Evolutionary conservation across 2,329 filamentous ascomycete species (phyloP).

Genomic region (Immersiporthe knoxdaviesiana): DNA sequence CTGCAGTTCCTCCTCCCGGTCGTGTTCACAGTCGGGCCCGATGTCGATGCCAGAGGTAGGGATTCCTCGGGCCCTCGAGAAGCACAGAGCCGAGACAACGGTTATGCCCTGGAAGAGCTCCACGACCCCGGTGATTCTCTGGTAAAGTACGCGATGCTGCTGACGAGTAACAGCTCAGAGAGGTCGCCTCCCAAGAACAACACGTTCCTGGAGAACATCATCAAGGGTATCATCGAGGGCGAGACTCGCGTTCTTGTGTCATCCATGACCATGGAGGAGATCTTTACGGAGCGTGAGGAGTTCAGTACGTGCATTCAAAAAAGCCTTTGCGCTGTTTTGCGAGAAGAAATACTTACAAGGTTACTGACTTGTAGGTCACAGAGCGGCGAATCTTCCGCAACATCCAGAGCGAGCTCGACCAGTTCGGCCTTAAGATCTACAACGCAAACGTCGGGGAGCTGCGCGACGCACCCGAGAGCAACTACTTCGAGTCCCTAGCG

Average conservation of each 20-base stretch:
- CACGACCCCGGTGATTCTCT: conserved; percentile 63
- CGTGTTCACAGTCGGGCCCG: conserved; percentile 83
- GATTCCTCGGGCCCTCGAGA: conserved; percentile 38
- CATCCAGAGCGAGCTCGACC: conserved; percentile 77
- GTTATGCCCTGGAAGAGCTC: conserved; percentile 46
- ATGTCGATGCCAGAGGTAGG: conserved; percentile 64
- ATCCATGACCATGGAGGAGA: conserved; percentile 91
- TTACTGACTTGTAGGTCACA: background rate
- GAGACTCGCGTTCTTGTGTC: conserved; percentile 83
- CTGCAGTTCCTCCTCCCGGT: conserved; percentile 80
- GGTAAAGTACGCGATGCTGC: conserved; percentile 79
- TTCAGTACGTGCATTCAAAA: conserved; percentile 33
- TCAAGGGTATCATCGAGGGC: conserved; percentile 89
- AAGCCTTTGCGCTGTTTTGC: too few species aligned
- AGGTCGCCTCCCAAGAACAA: conserved; percentile 41
- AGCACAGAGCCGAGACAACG: conserved; percentile 30
- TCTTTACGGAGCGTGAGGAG: conserved; percentile 47
- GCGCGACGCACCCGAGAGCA: conserved; percentile 78
- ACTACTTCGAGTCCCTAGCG: conserved; percentile 81
- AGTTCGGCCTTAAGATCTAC: conserved; percentile 78
- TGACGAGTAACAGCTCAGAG: conserved; percentile 62
- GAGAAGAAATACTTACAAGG: background rate
- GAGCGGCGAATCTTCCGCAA: conserved; percentile 73
- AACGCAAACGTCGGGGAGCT: conserved; percentile 83
- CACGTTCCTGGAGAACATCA: conserved; percentile 78